A percentile compares a stretch with the other conserved stretches of the same genome.
Evolutionary conservation across 2,329 filamentous ascomycete species (phyloP).

Genomic region (Diaporthe aspalathi): DNA sequence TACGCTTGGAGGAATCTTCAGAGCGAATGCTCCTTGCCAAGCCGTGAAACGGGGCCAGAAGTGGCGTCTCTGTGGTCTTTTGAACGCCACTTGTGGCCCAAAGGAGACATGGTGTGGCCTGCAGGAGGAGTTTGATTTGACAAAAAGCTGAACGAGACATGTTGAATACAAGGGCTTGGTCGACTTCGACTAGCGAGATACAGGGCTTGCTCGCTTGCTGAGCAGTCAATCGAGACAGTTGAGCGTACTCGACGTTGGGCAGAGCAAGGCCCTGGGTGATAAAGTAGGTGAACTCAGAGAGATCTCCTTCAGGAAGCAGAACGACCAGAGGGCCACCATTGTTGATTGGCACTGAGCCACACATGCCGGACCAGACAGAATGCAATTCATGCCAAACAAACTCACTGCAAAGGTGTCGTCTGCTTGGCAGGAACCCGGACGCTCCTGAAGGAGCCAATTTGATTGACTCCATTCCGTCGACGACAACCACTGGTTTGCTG

Average conservation of each 20-base stretch:
- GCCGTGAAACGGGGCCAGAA: slow-evolving; percentile 55
- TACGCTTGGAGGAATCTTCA: slow-evolving; percentile 57
- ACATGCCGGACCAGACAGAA: slow-evolving; percentile 44
- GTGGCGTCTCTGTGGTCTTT: slow-evolving; percentile 49
- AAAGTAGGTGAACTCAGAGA: not conserved
- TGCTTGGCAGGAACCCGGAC: slow-evolving; percentile 58
- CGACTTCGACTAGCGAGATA: slow-evolving; percentile 61
- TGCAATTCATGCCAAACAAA: slow-evolving; percentile 57
- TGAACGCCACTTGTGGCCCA: slow-evolving; percentile 61
- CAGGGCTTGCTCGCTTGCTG: slow-evolving; percentile 48
- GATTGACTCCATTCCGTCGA: slow-evolving; percentile 59
- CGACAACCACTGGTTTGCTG: slow-evolving; percentile 51
- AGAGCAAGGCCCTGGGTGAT: slow-evolving; percentile 36
- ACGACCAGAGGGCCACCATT: slow-evolving; percentile 47
- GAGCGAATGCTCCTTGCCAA: slow-evolving; percentile 61
- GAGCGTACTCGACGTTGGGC: slow-evolving; percentile 47
- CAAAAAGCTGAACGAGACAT: slow-evolving; percentile 55
- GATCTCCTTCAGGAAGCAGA: slow-evolving; percentile 40
- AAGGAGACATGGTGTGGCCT: slow-evolving; percentile 52
- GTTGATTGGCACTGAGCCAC: slow-evolving; percentile 42
- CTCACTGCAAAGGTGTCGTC: slow-evolving; percentile 61
- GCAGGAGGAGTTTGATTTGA: slow-evolving; percentile 54
- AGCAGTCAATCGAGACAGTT: slow-evolving; percentile 51
- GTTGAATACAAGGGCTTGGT: slow-evolving; percentile 50
- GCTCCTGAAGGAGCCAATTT: slow-evolving; percentile 47